A percentile compares a stretch with the other conserved stretches of the same genome.
Evolutionary conservation across 176 grass and related monocot species (phyloP).

Genomic region (Pontederia crassipes): DNA sequence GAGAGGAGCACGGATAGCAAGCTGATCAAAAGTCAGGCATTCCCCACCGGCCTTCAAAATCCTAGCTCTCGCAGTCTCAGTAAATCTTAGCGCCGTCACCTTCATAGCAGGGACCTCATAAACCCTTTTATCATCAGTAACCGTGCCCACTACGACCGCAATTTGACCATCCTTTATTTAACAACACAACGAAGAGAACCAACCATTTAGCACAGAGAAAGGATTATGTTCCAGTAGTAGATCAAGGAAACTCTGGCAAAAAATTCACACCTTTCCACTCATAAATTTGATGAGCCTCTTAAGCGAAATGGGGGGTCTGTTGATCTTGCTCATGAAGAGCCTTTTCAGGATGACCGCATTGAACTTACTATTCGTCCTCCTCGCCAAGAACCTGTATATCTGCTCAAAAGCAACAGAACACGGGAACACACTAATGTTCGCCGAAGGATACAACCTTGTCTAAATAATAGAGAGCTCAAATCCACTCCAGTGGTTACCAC

Average conservation of each 20-base stretch:
- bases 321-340: constrained; percentile 25
- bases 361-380: constrained; percentile 18
- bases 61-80: constrained; percentile 23
- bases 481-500: background rate
- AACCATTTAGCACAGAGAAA: background rate
- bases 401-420: background rate
- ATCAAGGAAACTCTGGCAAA: background rate
- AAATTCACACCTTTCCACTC: constrained; percentile 9
- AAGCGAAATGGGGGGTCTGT: constrained; percentile 16
- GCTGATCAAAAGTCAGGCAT: constrained; percentile 25
- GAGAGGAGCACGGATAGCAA: constrained; percentile 17
- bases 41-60: constrained; percentile 23
- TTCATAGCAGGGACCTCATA: constrained; percentile 16
- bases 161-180: constrained; percentile 4
- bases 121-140: constrained; percentile 21
- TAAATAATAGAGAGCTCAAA: too few relatives aligned
- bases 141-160: constrained; percentile 19
- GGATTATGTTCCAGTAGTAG: background rate
- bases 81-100: constrained; percentile 22
- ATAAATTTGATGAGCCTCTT: constrained; percentile 14
- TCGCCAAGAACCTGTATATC: constrained; percentile 21
- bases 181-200: background rate
- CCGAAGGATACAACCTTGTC: too few relatives aligned
- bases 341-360: constrained; percentile 16
- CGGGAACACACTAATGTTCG: background rate